Evolutionary conservation across 2,329 filamentous ascomycete species (phyloP), one percentile per base, ranked within the genome.

Genomic region (Cordyceps tenuipes): DNA sequence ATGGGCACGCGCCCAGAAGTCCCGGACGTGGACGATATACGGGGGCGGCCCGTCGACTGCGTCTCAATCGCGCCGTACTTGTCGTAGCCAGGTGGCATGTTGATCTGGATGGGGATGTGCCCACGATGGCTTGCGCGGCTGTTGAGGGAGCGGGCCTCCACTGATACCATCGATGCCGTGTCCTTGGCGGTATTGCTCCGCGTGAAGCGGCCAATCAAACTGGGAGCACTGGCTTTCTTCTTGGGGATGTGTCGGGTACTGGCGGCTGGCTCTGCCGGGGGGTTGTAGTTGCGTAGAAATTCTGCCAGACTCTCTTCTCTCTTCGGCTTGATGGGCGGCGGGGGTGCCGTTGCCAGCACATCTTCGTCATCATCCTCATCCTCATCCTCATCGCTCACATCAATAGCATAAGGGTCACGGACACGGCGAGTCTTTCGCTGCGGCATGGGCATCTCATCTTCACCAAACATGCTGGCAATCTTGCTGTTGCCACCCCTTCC

Each of bases 341-440:
- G 21, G 17, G 44, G 7, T 68, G 68, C 75, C 43, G 72, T 67
- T 34, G 83, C 63, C 23, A 68, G 69, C 3, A 72, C 76, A 6
- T 85, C 80, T 19, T 83, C 68, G 5, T 70, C 77, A 1, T 85
- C 80, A 15, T 83, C 81, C 9, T 86, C 79, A 5, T 83, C 81
- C 9, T 86, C 79, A 5, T 86, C 86, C 58, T 88, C 84, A 60
- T 90, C 87, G 66, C 86, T 89, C 34, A 85, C 78, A 68, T 97
- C 92, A 64, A 97, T 90, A n/a, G 91, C 90, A 65, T 97, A 97
- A 0, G 93, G 94, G 68, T 99, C 94, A 60, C 84, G 89, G 56
- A 91, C 84, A 31, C 90, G 85, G 50, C 87, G 83, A 49, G 87
- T 89, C 68, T 89, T 96, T 58, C 89, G 84, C 66, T 84, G 82